Evolutionary conservation across 2,329 filamentous ascomycete genomes (phyloP).

Genomic region (Aspergillus brasiliensis): DNA sequence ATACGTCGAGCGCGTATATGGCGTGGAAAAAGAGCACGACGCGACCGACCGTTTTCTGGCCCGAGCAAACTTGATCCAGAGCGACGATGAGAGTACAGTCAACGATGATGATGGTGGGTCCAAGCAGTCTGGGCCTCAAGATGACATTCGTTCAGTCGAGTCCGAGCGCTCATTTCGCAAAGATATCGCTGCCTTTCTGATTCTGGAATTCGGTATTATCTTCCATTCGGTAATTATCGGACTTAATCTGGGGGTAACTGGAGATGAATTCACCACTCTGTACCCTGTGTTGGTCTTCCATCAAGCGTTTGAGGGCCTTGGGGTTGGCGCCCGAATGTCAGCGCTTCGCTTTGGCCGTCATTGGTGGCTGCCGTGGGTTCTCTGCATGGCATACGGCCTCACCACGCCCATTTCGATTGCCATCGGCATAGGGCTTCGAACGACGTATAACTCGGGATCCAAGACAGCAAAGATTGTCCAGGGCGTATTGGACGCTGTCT

Average conservation of each 20-base stretch:
- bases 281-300: constrained; percentile 65
- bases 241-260: constrained; percentile 60
- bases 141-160: constrained; percentile 7
- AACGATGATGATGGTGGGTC: not conserved
- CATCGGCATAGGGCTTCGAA: constrained; percentile 50
- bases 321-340: constrained; percentile 62
- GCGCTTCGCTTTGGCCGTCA: constrained; percentile 54
- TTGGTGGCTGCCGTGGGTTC: constrained; percentile 52
- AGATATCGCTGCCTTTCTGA: constrained; percentile 44
- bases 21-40: constrained; percentile 29
- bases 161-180: constrained; percentile 35
- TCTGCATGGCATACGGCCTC: constrained; percentile 53
- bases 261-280: constrained; percentile 58
- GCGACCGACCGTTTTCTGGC: constrained; percentile 1
- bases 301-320: constrained; percentile 64
- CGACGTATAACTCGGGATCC: constrained; percentile 45
- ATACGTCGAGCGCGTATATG: constrained; percentile 54
- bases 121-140: not conserved
- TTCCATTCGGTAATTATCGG: constrained; percentile 67
- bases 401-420: constrained; percentile 56
- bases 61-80: not conserved
- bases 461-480: constrained; percentile 48
- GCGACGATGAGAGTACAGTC: not conserved
- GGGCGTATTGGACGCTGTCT: constrained; percentile 51
- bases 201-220: constrained; percentile 62